Evolutionary conservation across 176 grass and related monocot genomes (phyloP), one percentile per base, ranked within the genome.

Genomic region (Triticum timopheevii): DNA sequence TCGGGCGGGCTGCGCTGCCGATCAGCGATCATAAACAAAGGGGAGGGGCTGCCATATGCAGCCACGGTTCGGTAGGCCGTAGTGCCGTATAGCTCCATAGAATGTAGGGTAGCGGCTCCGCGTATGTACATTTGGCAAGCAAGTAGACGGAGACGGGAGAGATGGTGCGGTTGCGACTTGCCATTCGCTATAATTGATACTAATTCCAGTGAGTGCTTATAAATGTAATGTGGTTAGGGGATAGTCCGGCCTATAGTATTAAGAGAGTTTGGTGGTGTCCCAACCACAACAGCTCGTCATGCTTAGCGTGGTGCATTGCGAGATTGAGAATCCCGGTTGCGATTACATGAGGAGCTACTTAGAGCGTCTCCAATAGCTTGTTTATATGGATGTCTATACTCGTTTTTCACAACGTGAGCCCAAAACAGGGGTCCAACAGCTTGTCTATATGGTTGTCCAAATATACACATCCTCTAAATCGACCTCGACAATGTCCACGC

Each of bases 31-130:
- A 0, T 59, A 69, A 50, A 80, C 61, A 61, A 78, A 50, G 34
- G 13, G 59, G n/a, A n/a, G n/a, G 68, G 19, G 11, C 56, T 52
- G 44, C 73, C 76, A 81, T 38, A 39, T 76, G 31, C 75, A 44
- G 63, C 81, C 76, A 84, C 5, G 1, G 64, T 86, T 72, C n/a
- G 88, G 84, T 82, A 86, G 72, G 52, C 79, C 72, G 76, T 70
- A 50, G 78, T 64, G 52, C 78, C 72, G 77, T 78, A 52, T 52
- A 82, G 4, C 3, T 49, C 42, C 24, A 33, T 6, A 31, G 9
- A 76, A 25, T 56, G 30, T 80, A 76, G 38, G 4, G 23, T 22
- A 40, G 13, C 17, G 72, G 38, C 44, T 79, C 22, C 74, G 42
- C 10, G 31, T 33, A 52, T 33, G 69, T 49, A n/a, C 35, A 36